phyloP scores from a whole-genome alignment of 805 yeast species.

The Candida loeiensis region DNA sequence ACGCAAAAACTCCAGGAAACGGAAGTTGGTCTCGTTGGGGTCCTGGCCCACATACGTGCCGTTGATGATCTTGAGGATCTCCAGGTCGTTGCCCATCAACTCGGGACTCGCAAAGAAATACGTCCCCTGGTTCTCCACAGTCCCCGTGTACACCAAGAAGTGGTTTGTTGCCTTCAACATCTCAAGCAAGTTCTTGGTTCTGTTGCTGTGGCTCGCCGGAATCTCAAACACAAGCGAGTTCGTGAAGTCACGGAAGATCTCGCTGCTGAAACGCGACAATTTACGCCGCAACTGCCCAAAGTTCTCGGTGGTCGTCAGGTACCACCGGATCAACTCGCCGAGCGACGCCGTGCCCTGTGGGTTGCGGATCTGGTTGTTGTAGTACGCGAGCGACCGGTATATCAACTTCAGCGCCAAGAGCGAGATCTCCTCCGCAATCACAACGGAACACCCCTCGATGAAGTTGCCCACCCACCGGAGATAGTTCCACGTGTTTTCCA shows the following conservation, averaged over 20 bases:
- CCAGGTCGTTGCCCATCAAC: constrained; percentile 39
- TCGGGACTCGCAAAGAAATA: constrained; percentile 76
- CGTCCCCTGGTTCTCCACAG: constrained; percentile 68
- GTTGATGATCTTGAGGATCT: constrained; percentile 35
- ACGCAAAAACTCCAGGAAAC: constrained; percentile 26
- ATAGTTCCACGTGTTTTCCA: constrained; percentile 78
- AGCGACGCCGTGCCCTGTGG: constrained; percentile 46
- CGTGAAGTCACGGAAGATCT: constrained; percentile 65
- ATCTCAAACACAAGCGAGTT: constrained; percentile 65
- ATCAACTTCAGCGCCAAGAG: constrained; percentile 62
- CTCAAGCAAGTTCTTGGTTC: constrained; percentile 50
- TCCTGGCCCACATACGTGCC: constrained; percentile 40
- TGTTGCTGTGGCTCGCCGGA: constrained; percentile 38
- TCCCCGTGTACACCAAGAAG: constrained; percentile 70
- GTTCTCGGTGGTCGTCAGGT: constrained; percentile 61
- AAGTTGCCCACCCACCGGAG: constrained; percentile 73
- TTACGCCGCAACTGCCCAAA: constrained; percentile 77
- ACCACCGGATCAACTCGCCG: constrained; percentile 55
- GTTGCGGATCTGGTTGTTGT: constrained; percentile 61
- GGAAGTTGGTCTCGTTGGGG: constrained; percentile 21
- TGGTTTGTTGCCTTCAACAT: constrained; percentile 64
- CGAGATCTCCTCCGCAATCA: constrained; percentile 75
- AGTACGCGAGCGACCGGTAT: constrained; percentile 64
- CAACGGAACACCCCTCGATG: constrained; percentile 76
- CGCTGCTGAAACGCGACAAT: constrained; percentile 70